Evolutionary conservation across 2,329 filamentous ascomycete genomes (phyloP), one percentile per base, ranked within the genome.

Genomic region (Trichoderma citrinoviride): DNA sequence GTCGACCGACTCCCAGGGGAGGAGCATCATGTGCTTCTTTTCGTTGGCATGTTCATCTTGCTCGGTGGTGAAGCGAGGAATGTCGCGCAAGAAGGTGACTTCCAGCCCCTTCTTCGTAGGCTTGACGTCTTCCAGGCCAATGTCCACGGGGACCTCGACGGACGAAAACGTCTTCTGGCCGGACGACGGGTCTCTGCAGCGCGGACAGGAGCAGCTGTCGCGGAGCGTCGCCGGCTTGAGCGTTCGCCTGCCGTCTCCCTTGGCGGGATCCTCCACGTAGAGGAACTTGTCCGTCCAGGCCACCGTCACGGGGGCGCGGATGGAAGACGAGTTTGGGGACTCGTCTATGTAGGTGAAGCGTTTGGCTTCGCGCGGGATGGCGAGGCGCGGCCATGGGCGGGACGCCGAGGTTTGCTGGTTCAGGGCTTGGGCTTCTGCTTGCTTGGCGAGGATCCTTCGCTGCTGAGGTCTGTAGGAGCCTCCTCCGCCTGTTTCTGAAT

Each of bases 31-130:
- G 19, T 63, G 61, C 58, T 76, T 70, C 67, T 79, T 77, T 49
- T 12, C n/a, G 19, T 74, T 29, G 3, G 66, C 67, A 4, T 37
- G 3, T 14, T 4, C 33, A 37, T 37, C 10, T 37, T 37, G 33
- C 33, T 37, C 33, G 4, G 33, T 14, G 4, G 33, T 14, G 23
- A 73, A 72, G 17, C 72, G 73, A 5, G 74, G 68, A 60, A 81
- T 77, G 65, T 85, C 82, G 56, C 77, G 72, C 6, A 75, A 71
- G 87, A 91, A 95, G n/a, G 77, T 73, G 7, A 94, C 76, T 21
- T 81, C 77, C 14, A 92, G 75, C 1, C 77, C 76, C 19, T 81
- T 76, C 0, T 77, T 70, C 17, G 69, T 69, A 1, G 75, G 58
- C 2, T 70, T 67, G 33, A 78, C 76, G 2, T 67, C 33, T 4